phyloP scores from a whole-genome alignment of 2,329 filamentous ascomycete genomes.

The Didymella keratinophila region DNA sequence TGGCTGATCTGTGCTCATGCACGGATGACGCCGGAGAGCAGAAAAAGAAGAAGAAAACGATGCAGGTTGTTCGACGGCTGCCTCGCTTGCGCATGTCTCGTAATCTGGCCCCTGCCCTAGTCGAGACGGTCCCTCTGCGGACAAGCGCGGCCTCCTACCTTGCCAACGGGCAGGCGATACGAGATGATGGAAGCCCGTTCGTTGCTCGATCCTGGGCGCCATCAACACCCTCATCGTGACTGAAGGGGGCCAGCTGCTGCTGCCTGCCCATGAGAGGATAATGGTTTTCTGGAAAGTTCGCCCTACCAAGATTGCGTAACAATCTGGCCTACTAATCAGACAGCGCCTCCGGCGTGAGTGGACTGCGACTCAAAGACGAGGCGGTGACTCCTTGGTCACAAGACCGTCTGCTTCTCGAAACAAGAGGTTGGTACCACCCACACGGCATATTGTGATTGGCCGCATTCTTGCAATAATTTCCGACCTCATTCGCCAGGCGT shows the following conservation, averaged over 20 bases:
- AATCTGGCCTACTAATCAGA: slow-evolving; percentile 2
- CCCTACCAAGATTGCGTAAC: slow-evolving; percentile 6
- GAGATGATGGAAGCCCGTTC: slow-evolving; percentile 36
- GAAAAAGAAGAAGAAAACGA: slow-evolving; percentile 37
- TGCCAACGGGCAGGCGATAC: slow-evolving; percentile 42
- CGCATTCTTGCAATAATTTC: slow-evolving; percentile 38
- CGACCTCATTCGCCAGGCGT: slow-evolving; percentile 43
- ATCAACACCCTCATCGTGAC: slow-evolving; percentile 26
- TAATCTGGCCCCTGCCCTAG: slow-evolving; percentile 33
- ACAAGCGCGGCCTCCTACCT: slow-evolving; percentile 28
- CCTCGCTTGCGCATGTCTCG: slow-evolving; percentile 37
- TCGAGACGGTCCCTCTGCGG: slow-evolving; percentile 27
- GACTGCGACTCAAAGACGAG: slow-evolving; percentile 21
- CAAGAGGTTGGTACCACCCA: slow-evolving; percentile 20
- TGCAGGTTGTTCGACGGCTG: slow-evolving; percentile 40
- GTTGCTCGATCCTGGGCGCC: slow-evolving; percentile 35
- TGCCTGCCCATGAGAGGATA: slow-evolving; percentile 3
- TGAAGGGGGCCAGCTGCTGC: slow-evolving; percentile 8
- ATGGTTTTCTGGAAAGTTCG: slow-evolving; percentile 8
- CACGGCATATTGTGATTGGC: slow-evolving; percentile 42
- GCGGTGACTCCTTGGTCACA: slow-evolving; percentile 37
- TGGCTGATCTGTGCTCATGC: slow-evolving; percentile 38
- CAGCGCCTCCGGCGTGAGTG: slow-evolving; percentile 24
- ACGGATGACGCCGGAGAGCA: slow-evolving; percentile 45
- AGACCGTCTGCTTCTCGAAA: slow-evolving; percentile 29